Percentiles rank a stretch among this genome's conserved stretches.
phyloP scores from a whole-genome alignment of 768 basidiomycete species.

The Psilocybe cubensis region DNA sequence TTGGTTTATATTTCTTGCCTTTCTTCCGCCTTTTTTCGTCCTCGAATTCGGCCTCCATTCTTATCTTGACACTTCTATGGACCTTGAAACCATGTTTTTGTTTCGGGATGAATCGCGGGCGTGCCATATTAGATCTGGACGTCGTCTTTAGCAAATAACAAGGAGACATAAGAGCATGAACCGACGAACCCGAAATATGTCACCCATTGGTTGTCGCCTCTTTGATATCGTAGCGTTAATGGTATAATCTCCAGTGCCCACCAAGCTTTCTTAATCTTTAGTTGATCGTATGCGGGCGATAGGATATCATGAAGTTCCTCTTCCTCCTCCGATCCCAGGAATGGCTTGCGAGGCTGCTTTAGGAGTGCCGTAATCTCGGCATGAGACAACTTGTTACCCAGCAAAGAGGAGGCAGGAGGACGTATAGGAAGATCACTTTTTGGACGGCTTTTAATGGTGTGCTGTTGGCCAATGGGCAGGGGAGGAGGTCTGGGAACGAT shows the following conservation, averaged over 20 bases:
- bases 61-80: slow-evolving; percentile 53
- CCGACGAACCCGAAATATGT: slow-evolving; percentile 34
- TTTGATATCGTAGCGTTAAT: slow-evolving; percentile 41
- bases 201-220: slow-evolving; percentile 39
- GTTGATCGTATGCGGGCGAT: slow-evolving; percentile 61
- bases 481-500: slow-evolving; percentile 42
- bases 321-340: slow-evolving; percentile 52
- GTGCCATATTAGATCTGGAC: slow-evolving; percentile 39
- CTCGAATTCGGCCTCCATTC: slow-evolving; percentile 55
- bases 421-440: slow-evolving; percentile 27
- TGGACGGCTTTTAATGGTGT: slow-evolving; percentile 29
- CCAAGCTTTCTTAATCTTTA: slow-evolving; percentile 52
- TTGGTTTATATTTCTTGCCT: slow-evolving; percentile 35
- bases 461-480: slow-evolving; percentile 23
- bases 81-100: slow-evolving; percentile 47
- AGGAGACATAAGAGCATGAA: background rate
- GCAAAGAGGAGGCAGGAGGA: slow-evolving; percentile 20
- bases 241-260: slow-evolving; percentile 71
- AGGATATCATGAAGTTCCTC: slow-evolving; percentile 67
- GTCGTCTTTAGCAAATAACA: too few relatives aligned
- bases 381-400: slow-evolving; percentile 16
- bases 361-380: slow-evolving; percentile 18
- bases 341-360: slow-evolving; percentile 13
- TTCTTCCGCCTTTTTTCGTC: slow-evolving; percentile 26
- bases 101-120: slow-evolving; percentile 41